phyloP scores from a whole-genome alignment of 257 asterid species.

The Petrea volubilis region DNA sequence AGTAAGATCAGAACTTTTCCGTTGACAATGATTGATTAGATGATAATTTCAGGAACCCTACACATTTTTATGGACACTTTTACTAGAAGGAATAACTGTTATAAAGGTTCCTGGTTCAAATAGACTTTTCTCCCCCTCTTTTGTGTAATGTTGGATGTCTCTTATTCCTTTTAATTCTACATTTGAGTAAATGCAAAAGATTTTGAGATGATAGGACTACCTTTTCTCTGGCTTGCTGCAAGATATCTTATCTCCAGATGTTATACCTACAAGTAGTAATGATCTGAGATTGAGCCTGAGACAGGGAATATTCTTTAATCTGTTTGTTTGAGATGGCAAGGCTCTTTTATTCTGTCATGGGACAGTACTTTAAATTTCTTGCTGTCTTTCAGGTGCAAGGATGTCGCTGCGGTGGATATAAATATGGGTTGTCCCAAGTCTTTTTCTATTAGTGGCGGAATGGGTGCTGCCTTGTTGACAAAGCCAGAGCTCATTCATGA shows the following conservation, averaged over 20 bases:
- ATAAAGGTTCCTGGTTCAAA: background rate
- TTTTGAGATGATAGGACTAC: background rate
- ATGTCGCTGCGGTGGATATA: slow-evolving; percentile 89
- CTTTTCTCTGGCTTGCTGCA: background rate
- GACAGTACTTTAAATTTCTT: background rate
- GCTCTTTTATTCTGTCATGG: slow-evolving; percentile 14
- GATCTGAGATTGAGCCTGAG: slow-evolving; percentile 5
- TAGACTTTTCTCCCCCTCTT: background rate
- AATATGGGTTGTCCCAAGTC: slow-evolving; percentile 98
- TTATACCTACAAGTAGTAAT: background rate
- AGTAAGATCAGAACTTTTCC: background rate
- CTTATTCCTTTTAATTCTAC: background rate
- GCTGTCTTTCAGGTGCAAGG: slow-evolving; percentile 64
- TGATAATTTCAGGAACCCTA: background rate
- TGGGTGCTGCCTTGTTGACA: slow-evolving; percentile 92
- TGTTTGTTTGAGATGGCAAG: slow-evolving; percentile 10
- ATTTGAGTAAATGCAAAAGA: background rate
- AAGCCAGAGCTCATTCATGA: slow-evolving; percentile 96
- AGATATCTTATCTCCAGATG: background rate
- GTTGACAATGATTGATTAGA: too few species aligned
- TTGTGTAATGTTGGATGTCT: slow-evolving; percentile 1
- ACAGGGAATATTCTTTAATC: background rate
- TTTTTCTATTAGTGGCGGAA: slow-evolving; percentile 93
- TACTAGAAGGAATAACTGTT: background rate
- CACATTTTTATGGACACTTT: background rate